These are phyloP conservation scores for Hydnomerulius pinastri DNA, from an alignment of 768 basidiomycete species.

Conservation along the genomic window DNA sequence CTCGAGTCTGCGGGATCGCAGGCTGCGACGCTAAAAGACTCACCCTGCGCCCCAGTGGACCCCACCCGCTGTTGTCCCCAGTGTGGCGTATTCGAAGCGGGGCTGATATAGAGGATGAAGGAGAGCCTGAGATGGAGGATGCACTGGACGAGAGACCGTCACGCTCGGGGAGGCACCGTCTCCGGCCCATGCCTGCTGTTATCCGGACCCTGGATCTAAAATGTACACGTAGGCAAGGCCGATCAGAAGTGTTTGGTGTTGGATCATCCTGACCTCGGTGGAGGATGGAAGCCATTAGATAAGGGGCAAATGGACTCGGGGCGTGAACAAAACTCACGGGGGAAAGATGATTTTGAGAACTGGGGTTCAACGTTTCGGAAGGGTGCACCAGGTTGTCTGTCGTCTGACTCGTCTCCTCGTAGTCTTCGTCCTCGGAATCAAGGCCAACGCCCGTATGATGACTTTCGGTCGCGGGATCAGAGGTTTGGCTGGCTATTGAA, in stretches of 20 bases:
- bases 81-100: conserved; percentile 67
- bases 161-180: conserved; percentile 38
- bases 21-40: conserved; percentile 26
- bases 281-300: conserved; percentile 6
- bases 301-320: background rate
- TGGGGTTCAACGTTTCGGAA: background rate
- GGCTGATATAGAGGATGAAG: conserved; percentile 80
- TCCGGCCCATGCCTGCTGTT: conserved; percentile 62
- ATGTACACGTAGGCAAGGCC: conserved; percentile 44
- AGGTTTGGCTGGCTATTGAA: background rate
- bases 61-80: conserved; percentile 53
- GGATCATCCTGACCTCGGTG: conserved; percentile 16
- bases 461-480: conserved; percentile 2
- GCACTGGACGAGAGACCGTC: conserved; percentile 24
- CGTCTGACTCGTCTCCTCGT: conserved; percentile 3
- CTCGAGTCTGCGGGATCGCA: background rate
- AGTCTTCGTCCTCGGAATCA: conserved; percentile 18
- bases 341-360: background rate
- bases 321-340: conserved; percentile 16
- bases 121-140: conserved; percentile 58
- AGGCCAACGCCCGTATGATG: conserved; percentile 4
- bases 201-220: conserved; percentile 80
- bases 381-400: background rate
- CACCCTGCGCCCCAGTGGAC: conserved; percentile 62
- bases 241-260: conserved; percentile 8